Evolutionary conservation across 1,284 basidiomycete genomes (phyloP), one percentile per base, ranked within the genome.

Genomic region (Trichosporon asahii): DNA sequence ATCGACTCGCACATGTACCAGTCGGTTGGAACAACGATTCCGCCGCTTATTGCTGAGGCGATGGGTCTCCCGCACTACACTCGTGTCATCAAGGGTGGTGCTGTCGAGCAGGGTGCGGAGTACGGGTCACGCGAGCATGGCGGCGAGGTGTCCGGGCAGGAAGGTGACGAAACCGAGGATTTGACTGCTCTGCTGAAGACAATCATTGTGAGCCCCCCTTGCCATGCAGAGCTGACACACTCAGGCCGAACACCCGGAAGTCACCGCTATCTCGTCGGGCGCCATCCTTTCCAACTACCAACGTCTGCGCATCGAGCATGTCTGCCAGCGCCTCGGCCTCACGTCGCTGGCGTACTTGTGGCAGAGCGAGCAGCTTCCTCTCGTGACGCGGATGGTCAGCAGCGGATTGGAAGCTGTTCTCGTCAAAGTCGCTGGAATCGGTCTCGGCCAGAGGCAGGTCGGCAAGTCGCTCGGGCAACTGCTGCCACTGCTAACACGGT

Each of bases 1-100:
- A 89, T 98, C 77, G 96, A 99, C 84, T 98, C 96, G 60, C 99
- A 96, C 85, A 88, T 99, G 84, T 99, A 98, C 82, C 97, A 99
- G 82, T 98, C 96, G 7, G 95, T 99, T 44, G 97, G 95, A 0
- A 96, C 98, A 79, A 93, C 95, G 74, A 93, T 94, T 5, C 91
- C 99, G 64, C 90, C 94, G 67, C 87, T 92, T 65, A 90, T 99
- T 68, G 94, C 94, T 9, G 85, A 88, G 67, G 93, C 96, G 0
- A 86, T 99, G 75, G 90, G 89, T 6, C 88, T 98, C 1, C 97
- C 97, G 3, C 87, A 98, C 21, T 94, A 92, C 84, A 88, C 93
- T 27, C 86, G 88, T 66, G 85, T 90, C 18, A 99, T 99, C 74
- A 85, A 85, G 8, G 97, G 97, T 1, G 87, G 87, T 25, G 90